These are phyloP conservation scores for Yamadazyma oceani DNA, from an alignment of 1,139 yeast genomes.

Conservation along the genomic window DNA sequence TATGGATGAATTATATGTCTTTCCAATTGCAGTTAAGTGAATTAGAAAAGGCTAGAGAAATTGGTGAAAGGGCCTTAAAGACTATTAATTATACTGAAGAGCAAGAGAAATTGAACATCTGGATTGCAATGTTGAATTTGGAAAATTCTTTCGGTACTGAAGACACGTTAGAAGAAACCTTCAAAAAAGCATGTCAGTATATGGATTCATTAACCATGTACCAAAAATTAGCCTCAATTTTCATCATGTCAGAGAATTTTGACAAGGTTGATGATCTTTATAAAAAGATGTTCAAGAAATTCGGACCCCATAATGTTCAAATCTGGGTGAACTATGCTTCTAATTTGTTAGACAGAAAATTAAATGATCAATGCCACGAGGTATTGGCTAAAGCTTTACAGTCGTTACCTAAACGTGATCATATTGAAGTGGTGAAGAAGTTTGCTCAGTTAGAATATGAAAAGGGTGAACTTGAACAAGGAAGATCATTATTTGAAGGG, in stretches of 20 bases:
- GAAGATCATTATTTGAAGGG: slow-evolving; percentile 92
- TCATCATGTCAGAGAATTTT: slow-evolving; percentile 67
- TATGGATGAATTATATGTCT: slow-evolving; percentile 99
- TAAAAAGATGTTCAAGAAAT: slow-evolving; percentile 72
- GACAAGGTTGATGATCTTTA: slow-evolving; percentile 71
- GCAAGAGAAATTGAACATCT: slow-evolving; percentile 86
- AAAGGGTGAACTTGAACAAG: slow-evolving; percentile 91
- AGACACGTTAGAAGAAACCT: slow-evolving; percentile 75
- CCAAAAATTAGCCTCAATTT: slow-evolving; percentile 75
- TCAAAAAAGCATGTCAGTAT: slow-evolving; percentile 82
- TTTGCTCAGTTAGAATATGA: slow-evolving; percentile 86
- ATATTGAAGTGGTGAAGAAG: slow-evolving; percentile 78
- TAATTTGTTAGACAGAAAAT: slow-evolving; percentile 61
- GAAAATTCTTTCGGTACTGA: slow-evolving; percentile 91
- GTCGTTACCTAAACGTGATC: slow-evolving; percentile 71
- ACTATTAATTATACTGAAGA: slow-evolving; percentile 91
- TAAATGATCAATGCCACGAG: slow-evolving; percentile 63
- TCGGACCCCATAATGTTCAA: slow-evolving; percentile 60
- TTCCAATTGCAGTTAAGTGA: slow-evolving; percentile 95
- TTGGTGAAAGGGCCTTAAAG: slow-evolving; percentile 89
- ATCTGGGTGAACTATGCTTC: slow-evolving; percentile 83
- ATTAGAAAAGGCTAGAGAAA: slow-evolving; percentile 88
- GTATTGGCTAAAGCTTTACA: slow-evolving; percentile 72
- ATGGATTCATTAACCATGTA: slow-evolving; percentile 87
- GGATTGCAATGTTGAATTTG: slow-evolving; percentile 94